Evolutionary conservation across 768 basidiomycete genomes (phyloP).

Genomic region (Neoboletus subvelutipes): DNA sequence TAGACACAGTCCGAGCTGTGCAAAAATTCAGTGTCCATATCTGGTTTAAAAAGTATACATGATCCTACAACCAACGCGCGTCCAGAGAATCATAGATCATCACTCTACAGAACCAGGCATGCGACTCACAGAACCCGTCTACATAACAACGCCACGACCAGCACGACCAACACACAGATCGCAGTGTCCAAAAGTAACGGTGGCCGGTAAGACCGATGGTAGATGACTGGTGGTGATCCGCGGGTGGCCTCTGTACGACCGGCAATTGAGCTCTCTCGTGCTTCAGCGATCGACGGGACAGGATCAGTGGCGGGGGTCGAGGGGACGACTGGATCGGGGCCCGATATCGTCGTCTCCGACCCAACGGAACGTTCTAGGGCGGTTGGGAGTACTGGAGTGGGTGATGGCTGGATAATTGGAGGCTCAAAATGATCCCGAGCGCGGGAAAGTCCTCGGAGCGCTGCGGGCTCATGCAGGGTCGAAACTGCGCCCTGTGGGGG

Average conservation of each 20-base stretch:
- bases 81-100: constrained; percentile 24
- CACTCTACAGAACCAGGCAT: constrained; percentile 12
- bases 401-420: constrained; percentile 18
- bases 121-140: constrained; percentile 48
- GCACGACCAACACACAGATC: constrained; percentile 68
- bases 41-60: constrained; percentile 17
- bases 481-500: constrained; percentile 33
- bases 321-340: constrained; percentile 20
- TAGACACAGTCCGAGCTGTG: constrained; percentile 21
- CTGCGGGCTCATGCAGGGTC: constrained; percentile 17
- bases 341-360: constrained; percentile 10
- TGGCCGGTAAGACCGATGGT: constrained; percentile 36
- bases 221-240: constrained; percentile 17
- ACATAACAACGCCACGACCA: constrained; percentile 67
- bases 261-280: constrained; percentile 9
- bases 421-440: constrained; percentile 12
- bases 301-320: constrained; percentile 14
- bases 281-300: constrained; percentile 9
- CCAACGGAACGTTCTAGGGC: constrained; percentile 20
- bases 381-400: constrained; percentile 13
- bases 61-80: constrained; percentile 13
- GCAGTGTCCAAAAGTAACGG: constrained; percentile 71
- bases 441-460: constrained; percentile 25
- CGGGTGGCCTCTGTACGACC: constrained; percentile 16
- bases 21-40: constrained; percentile 9